Evolutionary conservation across 2,329 filamentous ascomycete species (phyloP).

Genomic region (Phaeosphaeria sp.): DNA sequence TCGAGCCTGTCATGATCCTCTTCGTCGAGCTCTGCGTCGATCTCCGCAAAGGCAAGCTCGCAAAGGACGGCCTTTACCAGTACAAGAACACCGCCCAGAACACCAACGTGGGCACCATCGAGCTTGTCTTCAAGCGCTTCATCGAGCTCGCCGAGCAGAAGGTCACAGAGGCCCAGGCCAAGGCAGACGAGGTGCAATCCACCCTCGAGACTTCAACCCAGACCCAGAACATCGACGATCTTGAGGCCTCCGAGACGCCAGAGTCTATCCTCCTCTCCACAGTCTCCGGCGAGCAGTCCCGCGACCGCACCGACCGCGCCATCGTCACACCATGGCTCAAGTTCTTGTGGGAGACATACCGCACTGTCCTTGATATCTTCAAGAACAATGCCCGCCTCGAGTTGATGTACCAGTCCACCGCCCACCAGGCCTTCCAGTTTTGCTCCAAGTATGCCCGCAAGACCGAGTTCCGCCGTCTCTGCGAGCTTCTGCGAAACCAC

Average conservation of each 20-base stretch:
- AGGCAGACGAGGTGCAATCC: slow-evolving; percentile 94
- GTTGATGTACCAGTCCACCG: slow-evolving; percentile 97
- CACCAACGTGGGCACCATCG: slow-evolving; percentile 97
- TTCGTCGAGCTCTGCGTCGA: slow-evolving; percentile 97
- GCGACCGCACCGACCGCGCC: slow-evolving; percentile 95
- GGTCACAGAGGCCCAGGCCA: slow-evolving; percentile 92
- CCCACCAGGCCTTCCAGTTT: slow-evolving; percentile 98
- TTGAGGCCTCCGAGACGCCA: slow-evolving; percentile 95
- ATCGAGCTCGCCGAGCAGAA: slow-evolving; percentile 97
- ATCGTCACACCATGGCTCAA: slow-evolving; percentile 99
- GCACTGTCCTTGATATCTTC: slow-evolving; percentile 96
- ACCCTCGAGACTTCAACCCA: slow-evolving; percentile 78
- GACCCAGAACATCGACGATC: slow-evolving; percentile 83
- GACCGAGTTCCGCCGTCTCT: slow-evolving; percentile 98
- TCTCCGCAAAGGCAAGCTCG: slow-evolving; percentile 95
- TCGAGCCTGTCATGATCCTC: slow-evolving; percentile 98
- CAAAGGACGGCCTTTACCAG: slow-evolving; percentile 98
- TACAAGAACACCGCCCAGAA: slow-evolving; percentile 99
- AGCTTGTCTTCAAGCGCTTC: slow-evolving; percentile 95
- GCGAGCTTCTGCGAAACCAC: slow-evolving; percentile 97
- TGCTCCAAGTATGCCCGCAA: slow-evolving; percentile 98
- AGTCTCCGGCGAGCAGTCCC: slow-evolving; percentile 96
- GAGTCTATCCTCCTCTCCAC: slow-evolving; percentile 98
- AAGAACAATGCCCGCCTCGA: slow-evolving; percentile 98
- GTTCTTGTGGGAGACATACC: slow-evolving; percentile 99